These are phyloP conservation scores for Grigorovia yakushimaensis DNA, from an alignment of 805 yeast genomes.

Conservation along the genomic window DNA sequence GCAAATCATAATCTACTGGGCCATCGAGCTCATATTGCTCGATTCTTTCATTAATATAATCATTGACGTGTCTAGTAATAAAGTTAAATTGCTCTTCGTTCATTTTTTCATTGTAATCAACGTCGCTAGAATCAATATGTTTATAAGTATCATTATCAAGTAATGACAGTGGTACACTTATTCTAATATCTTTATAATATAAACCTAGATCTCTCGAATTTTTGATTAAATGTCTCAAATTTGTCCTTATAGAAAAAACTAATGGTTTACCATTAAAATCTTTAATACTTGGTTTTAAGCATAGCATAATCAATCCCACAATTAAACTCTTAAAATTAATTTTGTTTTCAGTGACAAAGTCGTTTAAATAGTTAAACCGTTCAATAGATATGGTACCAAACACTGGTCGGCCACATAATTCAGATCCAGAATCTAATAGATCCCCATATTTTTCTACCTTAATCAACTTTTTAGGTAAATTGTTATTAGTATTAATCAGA, in stretches of 20 bases:
- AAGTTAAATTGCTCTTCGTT: constrained; percentile 20
- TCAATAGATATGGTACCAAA: constrained; percentile 17
- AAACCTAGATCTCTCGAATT: constrained; percentile 13
- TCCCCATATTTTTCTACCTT: constrained; percentile 2
- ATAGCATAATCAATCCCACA: constrained; percentile 21
- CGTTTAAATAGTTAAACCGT: constrained; percentile 11
- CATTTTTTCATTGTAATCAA: constrained; percentile 13
- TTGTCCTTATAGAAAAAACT: constrained; percentile 17
- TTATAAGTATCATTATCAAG: constrained; percentile 14
- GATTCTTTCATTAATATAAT: constrained; percentile 9
- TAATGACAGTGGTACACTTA: constrained; percentile 18
- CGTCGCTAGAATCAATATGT: constrained; percentile 6
- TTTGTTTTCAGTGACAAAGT: constrained; percentile 12
- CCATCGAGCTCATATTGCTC: constrained; percentile 16
- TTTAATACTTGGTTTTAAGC: constrained; percentile 18
- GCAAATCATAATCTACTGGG: constrained; percentile 24
- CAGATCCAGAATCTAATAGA: constrained; percentile 8
- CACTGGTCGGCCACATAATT: constrained; percentile 22
- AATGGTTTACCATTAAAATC: constrained; percentile 11
- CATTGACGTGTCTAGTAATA: constrained; percentile 14
- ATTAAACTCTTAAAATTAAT: constrained; percentile 20
- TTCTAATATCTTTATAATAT: constrained; percentile 18
- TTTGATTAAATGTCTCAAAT: constrained; percentile 14
- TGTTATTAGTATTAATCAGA: constrained; percentile 6
- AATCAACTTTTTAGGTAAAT: constrained; percentile 1